Base-by-base conservation (phyloP, 345 rosid genomes). In the Lenwebbia sp. region DNA sequence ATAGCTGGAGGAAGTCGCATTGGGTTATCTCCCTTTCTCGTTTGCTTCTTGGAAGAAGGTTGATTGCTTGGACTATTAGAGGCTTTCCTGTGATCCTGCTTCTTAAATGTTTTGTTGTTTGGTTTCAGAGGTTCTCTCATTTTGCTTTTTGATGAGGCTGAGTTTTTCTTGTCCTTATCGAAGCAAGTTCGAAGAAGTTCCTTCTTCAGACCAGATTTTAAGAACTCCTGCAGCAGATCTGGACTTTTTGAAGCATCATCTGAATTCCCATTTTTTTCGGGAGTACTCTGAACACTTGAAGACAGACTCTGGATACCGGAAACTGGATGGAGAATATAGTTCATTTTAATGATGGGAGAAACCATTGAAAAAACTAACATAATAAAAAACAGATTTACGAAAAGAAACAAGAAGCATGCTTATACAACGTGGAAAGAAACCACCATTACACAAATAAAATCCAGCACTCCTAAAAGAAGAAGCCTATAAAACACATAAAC, bases 1-100 rank as follows among this genome's bases (percentile, higher is more conserved):
- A 89, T 58, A 83, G 92, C 84, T 14, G 90, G 88, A 26, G 88
- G 88, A 53, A 92, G 57, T 70, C 94, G 89, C 47, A 76, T 87
- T 60, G 96, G 98, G 62, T 91, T 92, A 88, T 93, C 95, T 84
- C 93, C 95, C 90, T 95, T 95, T 78, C 96, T 91, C 87, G 54
- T 92, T 88, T 92, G 94, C 91, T 95, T 95, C 93, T 89, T 92
- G 60, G 89, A 86, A 37, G 90, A 85, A 85, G 91, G 88, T 78
- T 88, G 94, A 88, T 85, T 88, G 85, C 56, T 85, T 70, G 92
- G 88, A 86, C 89, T 82, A 23, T 86, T 84, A 81, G 91, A 85
- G 81, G 87, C 88, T 86, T 91, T 95, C 91, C 85, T 95, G 3
- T 85, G 58, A 51, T 94, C 99, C 82, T 89, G 94, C 92, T 93